Evolutionary conservation across 1,284 basidiomycete genomes (phyloP).

Genomic region (Cryptococcus neoformans): DNA sequence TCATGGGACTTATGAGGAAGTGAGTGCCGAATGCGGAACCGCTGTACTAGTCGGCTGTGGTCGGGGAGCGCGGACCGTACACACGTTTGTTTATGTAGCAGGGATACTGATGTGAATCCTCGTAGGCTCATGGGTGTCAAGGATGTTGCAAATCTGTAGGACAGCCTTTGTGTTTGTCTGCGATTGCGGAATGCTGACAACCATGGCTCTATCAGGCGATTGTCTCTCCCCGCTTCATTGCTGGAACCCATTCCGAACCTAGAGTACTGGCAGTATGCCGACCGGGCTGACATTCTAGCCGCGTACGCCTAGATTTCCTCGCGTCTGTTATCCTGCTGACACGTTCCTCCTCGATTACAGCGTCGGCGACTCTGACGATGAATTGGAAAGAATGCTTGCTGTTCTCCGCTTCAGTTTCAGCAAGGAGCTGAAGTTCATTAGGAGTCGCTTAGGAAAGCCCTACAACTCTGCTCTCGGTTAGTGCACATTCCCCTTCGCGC

Average conservation of each 20-base stretch:
- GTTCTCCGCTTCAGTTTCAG: conserved; percentile 85
- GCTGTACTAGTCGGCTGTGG: background rate
- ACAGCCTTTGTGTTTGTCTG: conserved; percentile 32
- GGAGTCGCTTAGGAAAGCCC: conserved; percentile 89
- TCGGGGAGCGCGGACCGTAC: background rate
- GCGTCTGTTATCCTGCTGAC: too few relatives aligned
- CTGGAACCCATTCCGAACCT: conserved; percentile 90
- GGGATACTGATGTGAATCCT: conserved; percentile 65
- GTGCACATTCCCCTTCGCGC: background rate
- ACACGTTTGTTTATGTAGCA: background rate
- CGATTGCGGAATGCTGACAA: background rate
- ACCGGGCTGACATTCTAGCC: conserved; percentile 87
- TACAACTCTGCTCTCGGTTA: conserved; percentile 87
- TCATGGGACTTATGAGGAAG: conserved; percentile 80
- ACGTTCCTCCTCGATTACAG: conserved; percentile 50
- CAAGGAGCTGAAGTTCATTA: conserved; percentile 92
- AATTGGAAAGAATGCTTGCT: conserved; percentile 88
- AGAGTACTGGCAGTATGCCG: conserved; percentile 93
- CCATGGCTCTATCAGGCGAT: conserved; percentile 57
- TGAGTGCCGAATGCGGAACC: conserved; percentile 52
- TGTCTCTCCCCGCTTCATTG: conserved; percentile 83
- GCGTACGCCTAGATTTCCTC: conserved; percentile 57
- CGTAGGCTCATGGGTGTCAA: conserved; percentile 61
- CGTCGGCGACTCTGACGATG: conserved; percentile 82
- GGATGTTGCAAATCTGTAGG: conserved; percentile 82